A percentile compares a stretch with the other conserved stretches of the same genome.
Evolutionary conservation across 1,284 basidiomycete species (phyloP).

Genomic region (Microstroma glucosiphilum): DNA sequence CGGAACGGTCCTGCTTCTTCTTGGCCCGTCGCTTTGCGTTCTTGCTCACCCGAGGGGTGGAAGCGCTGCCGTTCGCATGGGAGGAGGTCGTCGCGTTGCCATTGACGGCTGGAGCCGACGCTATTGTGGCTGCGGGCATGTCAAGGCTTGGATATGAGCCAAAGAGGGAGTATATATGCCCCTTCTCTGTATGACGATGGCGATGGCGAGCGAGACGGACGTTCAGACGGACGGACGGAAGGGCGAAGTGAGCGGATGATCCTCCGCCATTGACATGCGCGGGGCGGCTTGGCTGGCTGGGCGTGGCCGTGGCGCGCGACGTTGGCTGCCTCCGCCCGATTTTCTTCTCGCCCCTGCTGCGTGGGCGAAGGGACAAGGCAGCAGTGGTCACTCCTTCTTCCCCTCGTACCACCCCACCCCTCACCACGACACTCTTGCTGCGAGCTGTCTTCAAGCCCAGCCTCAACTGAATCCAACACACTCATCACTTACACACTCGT

Average conservation of each 20-base stretch:
- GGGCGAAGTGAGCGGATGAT: background rate
- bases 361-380: no score
- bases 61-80: background rate
- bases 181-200: no score
- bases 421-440: slow-evolving; percentile 5
- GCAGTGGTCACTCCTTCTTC: slow-evolving; percentile 1
- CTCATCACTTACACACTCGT: background rate
- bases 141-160: no score
- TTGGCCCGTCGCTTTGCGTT: slow-evolving; percentile 46
- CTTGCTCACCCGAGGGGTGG: slow-evolving; percentile 18
- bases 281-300: background rate
- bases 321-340: background rate
- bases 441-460: slow-evolving; percentile 9
- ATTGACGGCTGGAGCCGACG: background rate
- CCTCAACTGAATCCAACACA: background rate
- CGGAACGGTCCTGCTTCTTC: slow-evolving; percentile 34
- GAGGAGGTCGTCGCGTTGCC: background rate
- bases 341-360: slow-evolving; percentile 2
- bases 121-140: background rate
- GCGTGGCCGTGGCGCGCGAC: slow-evolving; percentile 2
- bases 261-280: no score
- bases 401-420: background rate
- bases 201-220: no score
- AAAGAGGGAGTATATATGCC: background rate
- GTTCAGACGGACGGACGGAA: background rate